phyloP scores from a whole-genome alignment of 1,139 yeast genomes.

The Sugiyamaella xylanicola region DNA sequence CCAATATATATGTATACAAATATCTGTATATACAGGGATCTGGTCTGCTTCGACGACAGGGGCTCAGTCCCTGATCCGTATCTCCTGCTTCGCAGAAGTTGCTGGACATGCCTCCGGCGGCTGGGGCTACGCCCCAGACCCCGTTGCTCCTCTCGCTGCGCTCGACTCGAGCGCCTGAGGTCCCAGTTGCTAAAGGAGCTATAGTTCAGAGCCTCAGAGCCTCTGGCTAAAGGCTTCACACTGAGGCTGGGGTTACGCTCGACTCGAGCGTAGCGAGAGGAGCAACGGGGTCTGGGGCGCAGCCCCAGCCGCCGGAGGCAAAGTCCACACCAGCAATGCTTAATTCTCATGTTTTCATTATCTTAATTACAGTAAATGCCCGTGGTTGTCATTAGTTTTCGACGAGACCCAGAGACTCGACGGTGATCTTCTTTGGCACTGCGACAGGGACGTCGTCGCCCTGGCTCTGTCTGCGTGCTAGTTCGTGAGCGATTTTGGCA shows the following conservation, averaged over 20 bases:
- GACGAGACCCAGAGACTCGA: constrained; percentile 33
- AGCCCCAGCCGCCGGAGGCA: constrained; percentile 2
- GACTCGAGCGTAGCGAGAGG: neutral
- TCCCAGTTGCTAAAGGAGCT: no score
- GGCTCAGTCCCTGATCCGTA: no score
- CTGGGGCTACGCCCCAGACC: neutral
- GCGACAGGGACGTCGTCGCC: constrained; percentile 28
- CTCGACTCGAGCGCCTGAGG: no score
- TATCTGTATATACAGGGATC: no score
- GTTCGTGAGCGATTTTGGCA: constrained; percentile 33
- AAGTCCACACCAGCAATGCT: neutral
- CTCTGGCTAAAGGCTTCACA: no score
- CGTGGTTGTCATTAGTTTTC: constrained; percentile 15
- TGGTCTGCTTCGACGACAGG: no score
- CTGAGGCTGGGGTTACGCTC: no score
- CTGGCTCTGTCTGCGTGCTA: constrained; percentile 28
- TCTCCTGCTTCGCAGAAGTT: no score
- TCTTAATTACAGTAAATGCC: neutral
- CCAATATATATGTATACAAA: no score
- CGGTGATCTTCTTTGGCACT: constrained; percentile 28
- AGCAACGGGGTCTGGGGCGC: neutral
- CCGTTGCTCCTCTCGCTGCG: neutral
- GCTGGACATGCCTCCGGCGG: neutral
- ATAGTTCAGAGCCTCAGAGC: no score
- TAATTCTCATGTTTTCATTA: neutral